These are phyloP conservation scores for Phytophthora lateralis DNA, from an alignment of 352 stramenopile genomes.

Conservation along the genomic window DNA sequence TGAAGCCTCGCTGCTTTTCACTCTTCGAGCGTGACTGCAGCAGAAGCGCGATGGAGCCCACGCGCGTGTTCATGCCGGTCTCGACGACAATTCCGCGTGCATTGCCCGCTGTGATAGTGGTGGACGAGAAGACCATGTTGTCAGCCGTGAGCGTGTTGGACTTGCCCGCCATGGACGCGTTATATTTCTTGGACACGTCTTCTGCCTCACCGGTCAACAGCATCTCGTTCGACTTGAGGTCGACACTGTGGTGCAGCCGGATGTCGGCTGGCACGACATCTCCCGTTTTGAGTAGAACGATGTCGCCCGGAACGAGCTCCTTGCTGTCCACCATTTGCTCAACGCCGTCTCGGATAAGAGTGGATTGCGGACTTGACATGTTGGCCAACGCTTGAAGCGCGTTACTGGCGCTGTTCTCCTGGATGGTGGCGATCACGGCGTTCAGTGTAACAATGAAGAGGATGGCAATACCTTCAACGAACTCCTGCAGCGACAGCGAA, in stretches of 20 bases:
- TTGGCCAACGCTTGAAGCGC: constrained; percentile 62
- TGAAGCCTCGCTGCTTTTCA: neutral
- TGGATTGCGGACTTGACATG: constrained; percentile 66
- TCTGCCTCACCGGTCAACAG: constrained; percentile 93
- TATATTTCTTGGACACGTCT: constrained; percentile 77
- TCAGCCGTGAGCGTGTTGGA: constrained; percentile 58
- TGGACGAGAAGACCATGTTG: constrained; percentile 96
- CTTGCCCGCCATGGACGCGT: constrained; percentile 35
- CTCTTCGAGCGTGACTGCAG: neutral
- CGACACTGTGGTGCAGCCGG: constrained; percentile 85
- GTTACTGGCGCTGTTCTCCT: constrained; percentile 71
- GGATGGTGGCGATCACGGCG: constrained; percentile 57
- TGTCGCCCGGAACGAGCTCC: constrained; percentile 73
- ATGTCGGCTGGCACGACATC: constrained; percentile 94
- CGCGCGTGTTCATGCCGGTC: constrained; percentile 71
- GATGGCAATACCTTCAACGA: constrained; percentile 73
- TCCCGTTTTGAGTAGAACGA: constrained; percentile 91
- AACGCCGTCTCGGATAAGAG: constrained; percentile 63
- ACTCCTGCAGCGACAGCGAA: constrained; percentile 61
- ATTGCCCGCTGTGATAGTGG: constrained; percentile 75
- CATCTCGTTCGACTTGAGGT: constrained; percentile 93
- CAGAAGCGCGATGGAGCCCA: constrained; percentile 63
- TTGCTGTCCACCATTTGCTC: constrained; percentile 73
- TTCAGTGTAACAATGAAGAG: constrained; percentile 72
- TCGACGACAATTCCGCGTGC: constrained; percentile 72